Conservation (phyloP, 495 filamentous ascomycete species). For the Thermothielavioides terrestris region DNA sequence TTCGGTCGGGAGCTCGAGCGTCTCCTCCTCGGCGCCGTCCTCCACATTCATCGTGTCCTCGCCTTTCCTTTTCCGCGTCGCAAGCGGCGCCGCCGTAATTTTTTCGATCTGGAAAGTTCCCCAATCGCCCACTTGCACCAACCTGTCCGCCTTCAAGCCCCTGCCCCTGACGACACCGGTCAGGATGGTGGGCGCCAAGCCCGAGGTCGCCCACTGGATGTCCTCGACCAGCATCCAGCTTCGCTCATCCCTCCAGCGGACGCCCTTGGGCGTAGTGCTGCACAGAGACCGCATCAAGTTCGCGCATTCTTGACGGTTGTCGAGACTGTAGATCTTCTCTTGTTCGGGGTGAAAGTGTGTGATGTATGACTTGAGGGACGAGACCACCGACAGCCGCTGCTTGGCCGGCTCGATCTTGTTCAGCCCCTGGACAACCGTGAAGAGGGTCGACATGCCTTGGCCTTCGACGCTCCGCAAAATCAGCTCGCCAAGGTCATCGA, state of each 20-base stretch:
- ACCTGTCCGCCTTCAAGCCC: slow-evolving; percentile 76
- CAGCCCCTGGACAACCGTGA: slow-evolving; percentile 71
- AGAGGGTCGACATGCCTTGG: slow-evolving; percentile 82
- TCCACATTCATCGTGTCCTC: slow-evolving; percentile 67
- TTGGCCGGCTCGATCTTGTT: slow-evolving; percentile 71
- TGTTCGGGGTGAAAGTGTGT: slow-evolving; percentile 85
- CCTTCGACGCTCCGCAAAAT: slow-evolving; percentile 79
- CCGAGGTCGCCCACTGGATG: slow-evolving; percentile 55
- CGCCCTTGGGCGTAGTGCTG: slow-evolving; percentile 80
- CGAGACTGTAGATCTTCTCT: slow-evolving; percentile 78
- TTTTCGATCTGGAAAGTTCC: slow-evolving; percentile 91
- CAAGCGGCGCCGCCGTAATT: slow-evolving; percentile 62
- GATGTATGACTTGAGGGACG: slow-evolving; percentile 81
- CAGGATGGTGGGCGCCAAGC: slow-evolving; percentile 53
- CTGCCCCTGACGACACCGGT: slow-evolving; percentile 82
- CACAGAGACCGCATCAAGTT: slow-evolving; percentile 86
- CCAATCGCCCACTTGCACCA: slow-evolving; percentile 89
- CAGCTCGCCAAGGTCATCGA: slow-evolving; percentile 71
- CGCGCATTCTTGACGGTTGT: slow-evolving; percentile 77
- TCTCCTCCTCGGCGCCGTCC: slow-evolving; percentile 34
- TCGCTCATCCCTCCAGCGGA: slow-evolving; percentile 86
- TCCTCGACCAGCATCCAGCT: slow-evolving; percentile 91
- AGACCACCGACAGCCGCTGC: slow-evolving; percentile 60
- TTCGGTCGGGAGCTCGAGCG: slow-evolving; percentile 59
- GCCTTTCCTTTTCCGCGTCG: slow-evolving; percentile 45